phyloP scores from a whole-genome alignment of 2,329 filamentous ascomycete genomes.

The Curvularia eragrostidis region DNA sequence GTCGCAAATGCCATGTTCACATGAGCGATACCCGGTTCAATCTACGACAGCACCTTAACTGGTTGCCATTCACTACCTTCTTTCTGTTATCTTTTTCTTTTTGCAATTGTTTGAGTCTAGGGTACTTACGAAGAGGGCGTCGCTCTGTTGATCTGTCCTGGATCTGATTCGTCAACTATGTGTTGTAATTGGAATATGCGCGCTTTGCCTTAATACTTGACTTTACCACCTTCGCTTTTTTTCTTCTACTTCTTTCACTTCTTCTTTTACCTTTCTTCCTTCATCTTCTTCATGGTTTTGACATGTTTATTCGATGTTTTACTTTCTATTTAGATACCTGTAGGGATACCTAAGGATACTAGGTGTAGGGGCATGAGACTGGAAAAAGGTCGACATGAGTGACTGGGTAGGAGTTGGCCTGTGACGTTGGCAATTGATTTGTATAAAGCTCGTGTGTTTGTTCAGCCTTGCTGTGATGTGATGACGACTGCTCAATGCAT shows the following conservation, averaged over 20 bases:
- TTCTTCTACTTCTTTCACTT: slow-evolving; percentile 5
- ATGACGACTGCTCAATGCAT: neutral
- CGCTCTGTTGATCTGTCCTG: slow-evolving; percentile 23
- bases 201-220: slow-evolving; percentile 26
- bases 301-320: slow-evolving; percentile 9
- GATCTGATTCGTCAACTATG: slow-evolving; percentile 22
- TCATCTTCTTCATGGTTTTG: slow-evolving; percentile 3
- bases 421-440: slow-evolving; percentile 10
- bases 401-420: slow-evolving; percentile 8
- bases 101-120: slow-evolving; percentile 10
- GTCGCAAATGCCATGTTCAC: slow-evolving; percentile 22
- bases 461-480: neutral
- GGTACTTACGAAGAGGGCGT: slow-evolving; percentile 13
- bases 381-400: slow-evolving; percentile 15
- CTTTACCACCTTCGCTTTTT: slow-evolving; percentile 29
- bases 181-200: slow-evolving; percentile 33
- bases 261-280: slow-evolving; percentile 10
- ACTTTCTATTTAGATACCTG: slow-evolving; percentile 34
- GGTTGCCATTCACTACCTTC: neutral
- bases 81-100: slow-evolving; percentile 12
- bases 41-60: neutral
- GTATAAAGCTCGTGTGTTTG: slow-evolving; percentile 1
- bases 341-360: slow-evolving; percentile 24
- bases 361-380: slow-evolving; percentile 13
- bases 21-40: slow-evolving; percentile 40